Conservation (phyloP, 352 stramenopile genomes). For the Hyphochytrium catenoides region DNA sequence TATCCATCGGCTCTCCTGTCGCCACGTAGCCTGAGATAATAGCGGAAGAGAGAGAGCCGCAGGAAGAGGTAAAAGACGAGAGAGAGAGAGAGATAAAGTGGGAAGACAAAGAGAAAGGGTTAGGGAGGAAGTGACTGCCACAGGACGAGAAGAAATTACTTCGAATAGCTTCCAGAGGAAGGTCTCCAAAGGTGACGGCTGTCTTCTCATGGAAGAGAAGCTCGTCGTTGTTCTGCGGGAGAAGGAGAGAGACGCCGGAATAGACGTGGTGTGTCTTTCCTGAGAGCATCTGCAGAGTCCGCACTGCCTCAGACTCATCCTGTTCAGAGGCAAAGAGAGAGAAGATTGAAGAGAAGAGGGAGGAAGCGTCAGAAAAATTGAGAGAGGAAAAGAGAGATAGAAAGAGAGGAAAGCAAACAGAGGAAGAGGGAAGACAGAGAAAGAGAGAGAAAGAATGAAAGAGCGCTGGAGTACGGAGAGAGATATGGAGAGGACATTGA, state of each 20-base stretch:
- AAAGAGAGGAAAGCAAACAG: too few relatives aligned
- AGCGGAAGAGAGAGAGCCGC: slow-evolving; percentile 5
- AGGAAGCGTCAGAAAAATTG: too few relatives aligned
- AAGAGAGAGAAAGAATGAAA: too few relatives aligned
- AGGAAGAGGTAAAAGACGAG: slow-evolving; percentile 1
- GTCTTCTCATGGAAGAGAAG: slow-evolving; percentile 45
- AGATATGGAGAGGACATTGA: too few relatives aligned
- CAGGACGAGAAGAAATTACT: slow-evolving; percentile 11
- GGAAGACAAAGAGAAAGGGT: not conserved
- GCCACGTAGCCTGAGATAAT: slow-evolving; percentile 41
- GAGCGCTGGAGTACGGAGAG: too few relatives aligned
- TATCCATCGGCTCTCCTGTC: slow-evolving; percentile 73
- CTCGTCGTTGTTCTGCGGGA: slow-evolving; percentile 11
- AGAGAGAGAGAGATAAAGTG: not conserved
- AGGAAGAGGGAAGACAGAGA: too few relatives aligned
- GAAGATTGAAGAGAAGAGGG: too few relatives aligned
- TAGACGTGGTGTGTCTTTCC: slow-evolving; percentile 48
- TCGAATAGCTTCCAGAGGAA: slow-evolving; percentile 30
- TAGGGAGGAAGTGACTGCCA: not conserved
- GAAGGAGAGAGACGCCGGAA: slow-evolving; percentile 54
- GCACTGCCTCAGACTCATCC: slow-evolving; percentile 44
- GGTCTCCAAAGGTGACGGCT: slow-evolving; percentile 20
- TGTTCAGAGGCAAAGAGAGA: not conserved
- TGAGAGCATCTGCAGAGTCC: slow-evolving; percentile 45
- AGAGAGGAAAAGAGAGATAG: too few relatives aligned